A percentile compares a stretch with the other conserved stretches of the same genome.
Conservation (phyloP, 768 basidiomycete genomes). For the Candolleomyces efflorescens region DNA sequence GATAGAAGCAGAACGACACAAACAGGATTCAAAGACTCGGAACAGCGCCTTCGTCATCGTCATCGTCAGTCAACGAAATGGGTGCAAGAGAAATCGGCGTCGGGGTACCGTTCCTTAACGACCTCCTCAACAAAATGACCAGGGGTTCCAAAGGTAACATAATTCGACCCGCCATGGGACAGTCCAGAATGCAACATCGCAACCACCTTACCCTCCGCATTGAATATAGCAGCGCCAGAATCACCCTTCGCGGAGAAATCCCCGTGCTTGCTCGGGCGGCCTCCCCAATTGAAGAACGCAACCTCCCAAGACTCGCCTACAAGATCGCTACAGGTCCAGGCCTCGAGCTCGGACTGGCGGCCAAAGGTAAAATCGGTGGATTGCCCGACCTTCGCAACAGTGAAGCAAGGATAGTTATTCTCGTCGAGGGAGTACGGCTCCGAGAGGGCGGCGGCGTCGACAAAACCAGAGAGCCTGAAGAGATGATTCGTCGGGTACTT, state of each 20-base stretch:
- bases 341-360: not conserved
- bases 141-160: conserved; percentile 7
- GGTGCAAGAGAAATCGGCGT: not conserved
- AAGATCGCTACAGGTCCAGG: not conserved
- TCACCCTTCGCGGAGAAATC: conserved; percentile 26
- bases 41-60: no score
- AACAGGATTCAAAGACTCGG: no score
- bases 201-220: conserved; percentile 20
- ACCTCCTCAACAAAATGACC: not conserved
- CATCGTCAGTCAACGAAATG: no score
- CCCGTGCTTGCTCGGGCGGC: no score
- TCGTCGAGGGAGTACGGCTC: conserved; percentile 25
- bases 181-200: conserved; percentile 8
- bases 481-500: conserved; percentile 15
- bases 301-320: not conserved
- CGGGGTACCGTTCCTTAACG: not conserved
- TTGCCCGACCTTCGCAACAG: conserved; percentile 33
- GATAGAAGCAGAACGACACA: no score
- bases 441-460: conserved; percentile 17
- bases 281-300: not conserved
- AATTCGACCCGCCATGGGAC: not conserved
- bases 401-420: conserved; percentile 23
- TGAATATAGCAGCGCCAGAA: conserved; percentile 36
- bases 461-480: conserved; percentile 22
- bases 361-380: conserved; percentile 27